A percentile compares a stretch with the other conserved stretches of the same genome.
These are phyloP conservation scores for Hirsutella minnesotensis DNA, from an alignment of 2,329 filamentous ascomycete genomes.

Conservation along the genomic window DNA sequence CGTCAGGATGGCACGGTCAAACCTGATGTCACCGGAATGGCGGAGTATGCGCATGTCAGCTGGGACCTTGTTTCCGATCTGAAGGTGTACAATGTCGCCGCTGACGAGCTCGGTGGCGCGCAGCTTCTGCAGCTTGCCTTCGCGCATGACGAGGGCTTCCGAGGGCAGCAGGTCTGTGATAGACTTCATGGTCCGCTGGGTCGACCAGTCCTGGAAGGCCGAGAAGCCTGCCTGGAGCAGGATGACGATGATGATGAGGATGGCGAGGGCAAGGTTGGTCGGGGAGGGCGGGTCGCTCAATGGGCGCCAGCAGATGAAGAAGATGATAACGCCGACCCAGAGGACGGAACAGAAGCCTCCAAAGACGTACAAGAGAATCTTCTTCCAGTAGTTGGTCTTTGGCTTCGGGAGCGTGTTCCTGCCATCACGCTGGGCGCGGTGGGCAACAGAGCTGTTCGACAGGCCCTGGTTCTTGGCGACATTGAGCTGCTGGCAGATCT, in stretches of 20 bases:
- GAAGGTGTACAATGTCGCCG: slow-evolving; percentile 33
- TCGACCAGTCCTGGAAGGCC: slow-evolving; percentile 36
- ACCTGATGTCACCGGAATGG: slow-evolving; percentile 29
- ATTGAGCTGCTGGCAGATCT: no score
- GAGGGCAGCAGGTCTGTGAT: slow-evolving; percentile 32
- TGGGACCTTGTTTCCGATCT: slow-evolving; percentile 35
- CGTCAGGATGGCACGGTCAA: slow-evolving; percentile 28
- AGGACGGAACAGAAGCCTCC: slow-evolving; percentile 35
- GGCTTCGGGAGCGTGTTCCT: no score
- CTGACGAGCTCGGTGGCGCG: slow-evolving; percentile 29
- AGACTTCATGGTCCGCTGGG: slow-evolving; percentile 31
- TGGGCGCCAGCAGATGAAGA: slow-evolving; percentile 35
- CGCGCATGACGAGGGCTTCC: slow-evolving; percentile 29
- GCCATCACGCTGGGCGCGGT: no score
- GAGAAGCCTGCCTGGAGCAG: slow-evolving; percentile 32
- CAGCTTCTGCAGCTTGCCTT: slow-evolving; percentile 28
- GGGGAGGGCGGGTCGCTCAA: slow-evolving; percentile 29
- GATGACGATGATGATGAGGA: slow-evolving; percentile 34
- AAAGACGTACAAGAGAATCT: slow-evolving; percentile 29
- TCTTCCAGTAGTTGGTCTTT: slow-evolving; percentile 30
- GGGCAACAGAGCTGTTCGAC: no score
- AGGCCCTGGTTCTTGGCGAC: no score
- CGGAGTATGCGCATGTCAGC: slow-evolving; percentile 32
- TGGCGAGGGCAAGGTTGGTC: slow-evolving; percentile 31
- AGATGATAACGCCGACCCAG: slow-evolving; percentile 33